These are phyloP conservation scores for Trichoderma sp. DNA, from an alignment of 2,329 filamentous ascomycete species.

Conservation along the genomic window DNA sequence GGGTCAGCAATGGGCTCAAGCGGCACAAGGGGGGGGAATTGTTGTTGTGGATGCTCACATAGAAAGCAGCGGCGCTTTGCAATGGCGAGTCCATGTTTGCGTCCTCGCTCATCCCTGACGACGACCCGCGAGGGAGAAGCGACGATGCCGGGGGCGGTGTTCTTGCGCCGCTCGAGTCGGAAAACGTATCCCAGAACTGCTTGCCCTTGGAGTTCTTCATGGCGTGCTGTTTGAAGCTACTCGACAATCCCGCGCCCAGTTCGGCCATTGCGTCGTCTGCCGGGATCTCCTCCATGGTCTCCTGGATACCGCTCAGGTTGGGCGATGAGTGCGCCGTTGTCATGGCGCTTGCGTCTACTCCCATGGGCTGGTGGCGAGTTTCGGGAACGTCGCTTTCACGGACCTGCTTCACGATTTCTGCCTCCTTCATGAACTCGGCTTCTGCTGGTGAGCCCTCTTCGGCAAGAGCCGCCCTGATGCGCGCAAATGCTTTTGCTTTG, in stretches of 20 bases:
- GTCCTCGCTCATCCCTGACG: constrained; percentile 68
- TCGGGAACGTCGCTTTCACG: constrained; percentile 79
- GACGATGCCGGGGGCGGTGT: constrained; percentile 69
- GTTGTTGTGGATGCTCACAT: constrained; percentile 39
- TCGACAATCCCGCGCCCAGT: constrained; percentile 52
- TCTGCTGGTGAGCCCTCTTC: constrained; percentile 90
- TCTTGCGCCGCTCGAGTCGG: constrained; percentile 59
- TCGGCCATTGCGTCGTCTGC: constrained; percentile 71
- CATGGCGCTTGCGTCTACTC: constrained; percentile 51
- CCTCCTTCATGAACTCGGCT: constrained; percentile 84
- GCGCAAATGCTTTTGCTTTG: constrained; percentile 93
- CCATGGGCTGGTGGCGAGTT: constrained; percentile 43
- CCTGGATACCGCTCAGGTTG: constrained; percentile 60
- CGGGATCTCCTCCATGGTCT: constrained; percentile 67
- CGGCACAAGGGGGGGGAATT: not conserved
- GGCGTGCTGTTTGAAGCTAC: constrained; percentile 74
- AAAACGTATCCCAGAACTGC: constrained; percentile 75
- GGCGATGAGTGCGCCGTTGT: constrained; percentile 70
- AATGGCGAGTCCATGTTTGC: constrained; percentile 72
- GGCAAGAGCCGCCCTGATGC: constrained; percentile 83
- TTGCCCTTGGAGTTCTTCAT: constrained; percentile 71
- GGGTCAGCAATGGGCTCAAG: not conserved
- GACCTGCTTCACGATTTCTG: constrained; percentile 93
- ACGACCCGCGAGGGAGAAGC: constrained; percentile 60
- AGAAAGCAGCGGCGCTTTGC: constrained; percentile 42